phyloP scores from a whole-genome alignment of 139 green algal species.

The Closterium sp. region DNA sequence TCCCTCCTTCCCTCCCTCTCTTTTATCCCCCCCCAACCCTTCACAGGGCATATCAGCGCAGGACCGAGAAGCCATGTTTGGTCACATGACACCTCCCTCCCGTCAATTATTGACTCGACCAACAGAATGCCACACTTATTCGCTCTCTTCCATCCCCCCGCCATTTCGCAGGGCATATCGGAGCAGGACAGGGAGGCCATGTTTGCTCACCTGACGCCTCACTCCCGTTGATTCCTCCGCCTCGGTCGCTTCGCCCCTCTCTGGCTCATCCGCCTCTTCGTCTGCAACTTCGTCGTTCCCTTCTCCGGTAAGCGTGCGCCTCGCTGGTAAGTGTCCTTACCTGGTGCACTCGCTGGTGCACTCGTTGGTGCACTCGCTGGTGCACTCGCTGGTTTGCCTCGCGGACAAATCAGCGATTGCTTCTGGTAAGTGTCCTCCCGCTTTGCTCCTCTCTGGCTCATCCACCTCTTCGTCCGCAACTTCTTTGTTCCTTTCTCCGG shows the following conservation, averaged over 20 bases:
- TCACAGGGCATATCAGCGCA: slow-evolving; percentile 22
- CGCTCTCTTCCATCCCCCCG: not conserved
- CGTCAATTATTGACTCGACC: too few species aligned
- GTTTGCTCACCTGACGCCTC: not conserved
- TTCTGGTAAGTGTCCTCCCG: too few species aligned
- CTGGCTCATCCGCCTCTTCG: slow-evolving; percentile 16
- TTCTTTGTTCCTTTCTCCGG: not conserved
- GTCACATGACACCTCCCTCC: not conserved
- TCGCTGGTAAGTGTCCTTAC: slow-evolving; percentile 6
- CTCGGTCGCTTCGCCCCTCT: slow-evolving; percentile 10
- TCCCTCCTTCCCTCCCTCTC: not conserved
- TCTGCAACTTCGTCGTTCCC: slow-evolving; percentile 12
- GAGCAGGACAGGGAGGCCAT: not conserved
- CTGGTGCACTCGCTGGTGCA: too few species aligned
- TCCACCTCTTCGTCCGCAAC: not conserved
- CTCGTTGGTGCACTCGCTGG: too few species aligned
- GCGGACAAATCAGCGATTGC: too few species aligned
- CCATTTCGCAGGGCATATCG: slow-evolving; percentile 30
- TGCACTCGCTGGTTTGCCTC: too few species aligned
- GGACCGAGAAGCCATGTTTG: slow-evolving; percentile 2
- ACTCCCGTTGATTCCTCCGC: slow-evolving; percentile 1
- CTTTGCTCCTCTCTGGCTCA: slow-evolving; percentile 1
- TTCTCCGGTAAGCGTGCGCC: not conserved
- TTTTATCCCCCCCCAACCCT: not conserved
- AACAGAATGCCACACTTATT: too few species aligned